phyloP scores from a whole-genome alignment of 2,329 filamentous ascomycete genomes.

The Xylariaceae sp. region DNA sequence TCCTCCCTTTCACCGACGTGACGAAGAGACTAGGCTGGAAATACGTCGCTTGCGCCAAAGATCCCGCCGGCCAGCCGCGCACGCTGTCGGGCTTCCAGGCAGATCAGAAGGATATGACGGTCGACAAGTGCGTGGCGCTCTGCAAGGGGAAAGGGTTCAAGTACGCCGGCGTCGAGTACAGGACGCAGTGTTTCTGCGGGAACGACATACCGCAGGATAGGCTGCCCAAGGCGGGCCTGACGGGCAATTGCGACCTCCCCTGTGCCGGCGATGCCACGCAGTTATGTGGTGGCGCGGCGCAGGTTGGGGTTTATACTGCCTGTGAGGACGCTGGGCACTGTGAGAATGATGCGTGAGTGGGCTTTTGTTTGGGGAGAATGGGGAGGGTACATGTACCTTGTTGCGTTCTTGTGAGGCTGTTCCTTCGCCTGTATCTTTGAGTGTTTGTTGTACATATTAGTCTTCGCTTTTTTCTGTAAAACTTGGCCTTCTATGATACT shows the following conservation, averaged over 20 bases:
- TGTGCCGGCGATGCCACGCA: constrained; percentile 34
- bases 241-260: constrained; percentile 37
- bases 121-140: constrained; percentile 21
- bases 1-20: constrained; percentile 41
- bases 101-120: constrained; percentile 23
- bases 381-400: too few species aligned
- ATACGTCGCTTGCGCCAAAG: constrained; percentile 47
- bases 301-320: constrained; percentile 33
- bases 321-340: constrained; percentile 27
- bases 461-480: too few species aligned
- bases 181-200: constrained; percentile 26
- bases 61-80: constrained; percentile 25
- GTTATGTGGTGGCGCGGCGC: constrained; percentile 34
- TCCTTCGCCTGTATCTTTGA: too few species aligned
- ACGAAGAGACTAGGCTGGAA: constrained; percentile 40
- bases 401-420: too few species aligned
- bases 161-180: constrained; percentile 24
- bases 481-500: too few species aligned
- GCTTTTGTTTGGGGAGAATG: too few species aligned
- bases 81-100: constrained; percentile 22
- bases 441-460: too few species aligned
- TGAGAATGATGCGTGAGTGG: constrained; percentile 13
- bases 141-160: constrained; percentile 17
- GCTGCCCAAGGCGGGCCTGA: constrained; percentile 35
- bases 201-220: constrained; percentile 26